Base-by-base conservation (phyloP, 2,329 filamentous ascomycete species). In the Talaromyces sp. region DNA sequence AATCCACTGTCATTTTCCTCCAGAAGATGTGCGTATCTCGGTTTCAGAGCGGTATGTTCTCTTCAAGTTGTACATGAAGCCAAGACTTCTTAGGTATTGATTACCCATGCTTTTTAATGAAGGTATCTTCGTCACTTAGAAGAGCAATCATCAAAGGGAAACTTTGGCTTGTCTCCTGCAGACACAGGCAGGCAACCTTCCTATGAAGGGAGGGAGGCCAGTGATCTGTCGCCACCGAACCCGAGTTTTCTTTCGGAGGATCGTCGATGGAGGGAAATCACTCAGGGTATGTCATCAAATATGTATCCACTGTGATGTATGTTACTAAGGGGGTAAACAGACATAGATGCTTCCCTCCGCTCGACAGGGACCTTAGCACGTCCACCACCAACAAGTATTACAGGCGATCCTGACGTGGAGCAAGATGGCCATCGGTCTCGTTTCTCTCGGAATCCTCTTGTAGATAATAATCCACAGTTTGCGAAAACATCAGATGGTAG, bases 391-490 rank as follows among this genome's bases (percentile, higher is more conserved):
- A 47, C 27, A n/a, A 46, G 44, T 9, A 13, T 19, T n/a, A 48
- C 40, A 8, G 36, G 24, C 5, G 44, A 57, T 4, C 49, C 24
- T 3, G 57, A 51, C 14, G 13, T 44, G 11, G 57, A 56, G 14
- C 46, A 56, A 17, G 59, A 60, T 33, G 49, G 39, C 13, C 46
- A 56, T n/a, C 42, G 52, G 19, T 61, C 57, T 29, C 53, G 55
- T 10, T 64, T 63, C 20, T 57, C 61, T 14, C 44, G 47, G 14
- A 70, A 70, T 44, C 68, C 68, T 3, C 58, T 70, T 1, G 68
- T 67, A 3, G 68, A 70, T 42, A 66, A 64, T 17, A 66, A 70
- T 49, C 66, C 67, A 7, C 67, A 68, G 6, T 70, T 70, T 52
- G 65, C 65, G 17, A 60, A 64, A 33, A 65, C 65, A 3, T 57